Evolutionary conservation across 768 basidiomycete species (phyloP).

Genomic region (Suillus hirtellus): DNA sequence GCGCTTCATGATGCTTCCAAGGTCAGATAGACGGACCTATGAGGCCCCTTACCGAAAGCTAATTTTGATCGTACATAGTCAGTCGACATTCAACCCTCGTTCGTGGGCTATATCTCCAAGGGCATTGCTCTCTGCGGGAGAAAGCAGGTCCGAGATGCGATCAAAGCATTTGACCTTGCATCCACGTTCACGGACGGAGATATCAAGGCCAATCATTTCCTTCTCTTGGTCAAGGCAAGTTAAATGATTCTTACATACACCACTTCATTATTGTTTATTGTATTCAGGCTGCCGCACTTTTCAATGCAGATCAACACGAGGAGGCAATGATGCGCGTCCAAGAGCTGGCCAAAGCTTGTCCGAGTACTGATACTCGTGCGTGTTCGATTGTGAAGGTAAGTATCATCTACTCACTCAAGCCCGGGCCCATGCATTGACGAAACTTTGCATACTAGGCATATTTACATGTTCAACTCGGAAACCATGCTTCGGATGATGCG

Average conservation of each 20-base stretch:
- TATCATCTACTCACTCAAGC: neutral
- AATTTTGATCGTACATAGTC: neutral
- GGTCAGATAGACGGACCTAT: neutral
- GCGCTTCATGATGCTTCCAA: conserved; percentile 2
- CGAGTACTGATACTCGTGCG: neutral
- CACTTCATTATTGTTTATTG: neutral
- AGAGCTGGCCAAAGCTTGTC: conserved; percentile 1
- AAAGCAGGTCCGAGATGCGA: conserved; percentile 1
- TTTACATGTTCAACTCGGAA: neutral
- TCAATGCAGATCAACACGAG: conserved; percentile 1
- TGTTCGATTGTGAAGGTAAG: neutral
- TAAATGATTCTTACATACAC: neutral
- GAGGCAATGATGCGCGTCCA: neutral
- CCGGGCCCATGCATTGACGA: neutral
- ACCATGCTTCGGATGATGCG: neutral
- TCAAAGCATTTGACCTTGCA: neutral
- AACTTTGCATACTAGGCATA: neutral
- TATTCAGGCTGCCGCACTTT: conserved; percentile 1
- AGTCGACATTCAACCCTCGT: neutral
- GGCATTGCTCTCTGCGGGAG: neutral
- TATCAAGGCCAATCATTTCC: neutral
- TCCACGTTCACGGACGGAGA: neutral
- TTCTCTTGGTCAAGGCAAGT: conserved; percentile 1
- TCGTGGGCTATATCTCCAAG: neutral
- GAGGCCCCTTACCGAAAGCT: neutral